Conservation (phyloP, 257 asterid species). For the Asclepias syriaca region DNA sequence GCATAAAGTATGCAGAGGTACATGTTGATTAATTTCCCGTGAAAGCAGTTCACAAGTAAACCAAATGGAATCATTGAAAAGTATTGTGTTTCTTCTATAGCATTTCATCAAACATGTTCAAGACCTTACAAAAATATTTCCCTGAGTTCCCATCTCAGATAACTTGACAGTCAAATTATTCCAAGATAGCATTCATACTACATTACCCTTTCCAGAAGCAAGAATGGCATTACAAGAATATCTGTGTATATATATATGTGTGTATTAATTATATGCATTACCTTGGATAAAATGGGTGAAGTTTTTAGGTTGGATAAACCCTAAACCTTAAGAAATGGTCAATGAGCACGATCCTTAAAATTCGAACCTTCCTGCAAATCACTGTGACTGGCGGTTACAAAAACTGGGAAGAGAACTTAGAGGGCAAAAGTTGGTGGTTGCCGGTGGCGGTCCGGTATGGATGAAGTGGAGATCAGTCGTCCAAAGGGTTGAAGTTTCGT, state of each 20-base stretch:
- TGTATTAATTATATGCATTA: not conserved
- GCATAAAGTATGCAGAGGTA: not conserved
- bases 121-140: not conserved
- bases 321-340: not conserved
- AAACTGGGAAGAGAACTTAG: not conserved
- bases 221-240: not conserved
- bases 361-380: not conserved
- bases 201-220: not conserved
- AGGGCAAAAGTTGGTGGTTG: not conserved
- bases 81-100: not conserved
- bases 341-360: not conserved
- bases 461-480: not conserved
- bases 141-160: not conserved
- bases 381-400: not conserved
- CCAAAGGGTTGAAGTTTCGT: not conserved
- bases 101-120: conserved; percentile 14
- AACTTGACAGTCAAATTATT: too few species aligned
- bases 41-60: not conserved
- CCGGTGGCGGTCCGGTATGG: not conserved
- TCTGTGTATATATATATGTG: not conserved
- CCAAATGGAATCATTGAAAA: not conserved
- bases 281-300: not conserved
- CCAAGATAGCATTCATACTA: too few species aligned
- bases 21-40: not conserved
- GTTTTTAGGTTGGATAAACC: not conserved